These are phyloP conservation scores for Jimgerdemannia lactiflua DNA, from an alignment of 192 early-diverging fungal species.

Conservation along the genomic window DNA sequence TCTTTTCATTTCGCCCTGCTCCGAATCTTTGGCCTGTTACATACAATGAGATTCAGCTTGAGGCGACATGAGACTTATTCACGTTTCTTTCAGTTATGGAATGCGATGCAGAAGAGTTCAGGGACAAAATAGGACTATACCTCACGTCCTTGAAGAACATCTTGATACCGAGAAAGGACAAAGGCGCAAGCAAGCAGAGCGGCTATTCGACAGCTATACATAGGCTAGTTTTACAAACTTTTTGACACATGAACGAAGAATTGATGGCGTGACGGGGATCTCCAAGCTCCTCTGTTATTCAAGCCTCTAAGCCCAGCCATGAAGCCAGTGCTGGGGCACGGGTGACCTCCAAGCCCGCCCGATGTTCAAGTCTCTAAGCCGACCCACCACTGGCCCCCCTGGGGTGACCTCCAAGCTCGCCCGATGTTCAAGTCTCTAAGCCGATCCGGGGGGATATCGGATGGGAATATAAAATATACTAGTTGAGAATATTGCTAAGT, in stretches of 20 bases:
- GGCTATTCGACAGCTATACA: conserved; percentile 8
- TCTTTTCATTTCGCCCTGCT: too few species aligned
- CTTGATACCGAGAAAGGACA: conserved; percentile 9
- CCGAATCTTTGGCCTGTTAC: too few species aligned
- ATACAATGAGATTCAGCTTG: too few species aligned
- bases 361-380: conserved; percentile 19
- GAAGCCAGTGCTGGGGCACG: conserved; percentile 17
- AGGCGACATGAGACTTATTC: too few species aligned
- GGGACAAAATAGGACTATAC: conserved; percentile 13
- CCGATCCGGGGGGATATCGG: conserved; percentile 3
- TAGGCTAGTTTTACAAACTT: conserved; percentile 11
- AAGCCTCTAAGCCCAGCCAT: conserved; percentile 17
- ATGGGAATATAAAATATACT: not conserved
- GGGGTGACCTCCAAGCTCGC: conserved; percentile 14
- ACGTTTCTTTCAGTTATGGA: too few species aligned
- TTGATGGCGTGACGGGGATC: conserved; percentile 14
- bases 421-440: conserved; percentile 14
- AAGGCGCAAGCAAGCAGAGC: conserved; percentile 8
- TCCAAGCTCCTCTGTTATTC: conserved; percentile 14
- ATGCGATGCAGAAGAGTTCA: conserved; percentile 18
- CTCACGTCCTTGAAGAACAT: conserved; percentile 11
- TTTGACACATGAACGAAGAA: conserved; percentile 6
- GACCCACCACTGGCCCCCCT: conserved; percentile 8
- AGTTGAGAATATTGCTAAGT: conserved; percentile 6
- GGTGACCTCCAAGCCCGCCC: conserved; percentile 9